Conservation (phyloP, 768 basidiomycete genomes). For the Serendipita vermifera region DNA sequence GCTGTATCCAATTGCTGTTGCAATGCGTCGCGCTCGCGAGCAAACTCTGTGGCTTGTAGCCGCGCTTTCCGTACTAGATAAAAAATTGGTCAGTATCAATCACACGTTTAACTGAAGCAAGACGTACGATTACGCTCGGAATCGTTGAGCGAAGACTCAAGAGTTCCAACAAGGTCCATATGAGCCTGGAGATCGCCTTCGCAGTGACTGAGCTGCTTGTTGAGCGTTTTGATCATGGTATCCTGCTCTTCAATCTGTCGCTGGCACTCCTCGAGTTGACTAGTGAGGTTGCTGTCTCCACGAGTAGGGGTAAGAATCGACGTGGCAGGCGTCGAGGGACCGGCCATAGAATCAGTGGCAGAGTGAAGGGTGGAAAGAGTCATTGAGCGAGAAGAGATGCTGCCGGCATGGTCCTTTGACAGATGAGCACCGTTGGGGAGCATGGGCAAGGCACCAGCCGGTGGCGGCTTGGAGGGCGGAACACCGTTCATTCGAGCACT, state of each 20-base stretch:
- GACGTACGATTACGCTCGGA: slow-evolving; percentile 84
- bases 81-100: slow-evolving; percentile 14
- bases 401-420: slow-evolving; percentile 39
- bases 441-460: slow-evolving; percentile 73
- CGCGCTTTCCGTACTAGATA: slow-evolving; percentile 76
- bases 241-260: slow-evolving; percentile 75
- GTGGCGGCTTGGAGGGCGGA: slow-evolving; percentile 66
- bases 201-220: slow-evolving; percentile 87
- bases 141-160: slow-evolving; percentile 78
- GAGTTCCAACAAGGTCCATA: slow-evolving; percentile 73
- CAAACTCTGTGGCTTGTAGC: slow-evolving; percentile 83
- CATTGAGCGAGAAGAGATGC: slow-evolving; percentile 47
- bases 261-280: slow-evolving; percentile 56
- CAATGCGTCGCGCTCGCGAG: slow-evolving; percentile 70
- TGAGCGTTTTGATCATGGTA: slow-evolving; percentile 83
- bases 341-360: slow-evolving; percentile 50
- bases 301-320: slow-evolving; percentile 24
- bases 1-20: slow-evolving; percentile 51
- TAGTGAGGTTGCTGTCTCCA: slow-evolving; percentile 42
- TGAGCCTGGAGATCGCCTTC: slow-evolving; percentile 84
- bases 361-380: slow-evolving; percentile 39
- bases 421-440: slow-evolving; percentile 38
- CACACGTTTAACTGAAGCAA: not conserved
- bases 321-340: slow-evolving; percentile 32
- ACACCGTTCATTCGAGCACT: slow-evolving; percentile 42